phyloP scores from a whole-genome alignment of 148 eudicot genomes.

The Rhododendron vialii region DNA sequence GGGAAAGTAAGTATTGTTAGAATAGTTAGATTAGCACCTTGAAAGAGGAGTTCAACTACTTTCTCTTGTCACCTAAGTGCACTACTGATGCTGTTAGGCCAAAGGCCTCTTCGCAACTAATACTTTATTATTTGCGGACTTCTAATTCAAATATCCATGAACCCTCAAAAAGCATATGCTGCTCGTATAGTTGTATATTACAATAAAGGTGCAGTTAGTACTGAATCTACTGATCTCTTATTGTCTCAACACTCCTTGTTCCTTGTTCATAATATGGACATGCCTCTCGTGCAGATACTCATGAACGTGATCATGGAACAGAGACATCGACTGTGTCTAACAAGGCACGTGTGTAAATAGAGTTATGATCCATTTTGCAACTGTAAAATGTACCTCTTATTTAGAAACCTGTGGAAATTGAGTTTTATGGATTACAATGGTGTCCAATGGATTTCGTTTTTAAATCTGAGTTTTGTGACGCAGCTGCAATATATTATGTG shows the following conservation, averaged over 20 bases:
- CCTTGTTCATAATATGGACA: neutral
- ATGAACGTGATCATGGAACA: constrained; percentile 16
- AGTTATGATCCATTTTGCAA: neutral
- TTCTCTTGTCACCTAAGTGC: neutral
- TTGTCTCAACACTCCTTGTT: neutral
- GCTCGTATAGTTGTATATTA: neutral
- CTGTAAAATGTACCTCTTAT: neutral
- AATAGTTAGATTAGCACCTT: neutral
- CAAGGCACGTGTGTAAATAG: constrained; percentile 20
- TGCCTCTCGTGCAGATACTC: constrained; percentile 33
- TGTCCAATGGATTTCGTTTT: neutral
- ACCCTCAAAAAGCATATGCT: neutral
- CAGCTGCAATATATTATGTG: neutral
- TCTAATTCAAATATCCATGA: neutral
- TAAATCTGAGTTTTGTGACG: neutral
- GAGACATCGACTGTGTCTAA: constrained; percentile 11
- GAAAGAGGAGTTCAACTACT: no score
- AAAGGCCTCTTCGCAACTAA: neutral
- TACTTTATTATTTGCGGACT: neutral
- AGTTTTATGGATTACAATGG: neutral
- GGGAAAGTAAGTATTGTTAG: neutral
- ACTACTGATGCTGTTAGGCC: neutral
- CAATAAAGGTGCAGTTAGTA: neutral
- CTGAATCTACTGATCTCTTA: neutral
- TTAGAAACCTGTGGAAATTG: neutral